Percentiles rank a stretch among this genome's conserved stretches.
Conservation (phyloP, 331 rosid species). For the Spiraea crenata region DNA sequence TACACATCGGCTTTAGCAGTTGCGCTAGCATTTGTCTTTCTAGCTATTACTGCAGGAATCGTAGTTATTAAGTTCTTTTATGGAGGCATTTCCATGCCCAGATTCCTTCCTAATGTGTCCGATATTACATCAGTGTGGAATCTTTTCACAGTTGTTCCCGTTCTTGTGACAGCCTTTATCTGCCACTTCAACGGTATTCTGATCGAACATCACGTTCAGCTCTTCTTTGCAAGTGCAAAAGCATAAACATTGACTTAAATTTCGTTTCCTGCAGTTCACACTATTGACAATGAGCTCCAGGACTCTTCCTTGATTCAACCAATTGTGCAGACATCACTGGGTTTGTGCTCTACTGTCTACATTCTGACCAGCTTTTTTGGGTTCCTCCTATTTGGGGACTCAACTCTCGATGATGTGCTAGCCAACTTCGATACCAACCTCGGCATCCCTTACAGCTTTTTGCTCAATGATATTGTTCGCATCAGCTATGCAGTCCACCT, state of each 20-base stretch:
- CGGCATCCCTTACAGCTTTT: slow-evolving; percentile 56
- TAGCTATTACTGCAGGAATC: slow-evolving; percentile 66
- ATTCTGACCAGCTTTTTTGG: slow-evolving; percentile 67
- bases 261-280: slow-evolving; percentile 50
- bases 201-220: neutral
- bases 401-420: slow-evolving; percentile 61
- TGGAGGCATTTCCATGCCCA: slow-evolving; percentile 52
- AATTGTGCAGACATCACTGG: slow-evolving; percentile 53
- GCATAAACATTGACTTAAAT: neutral
- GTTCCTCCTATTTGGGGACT: slow-evolving; percentile 64
- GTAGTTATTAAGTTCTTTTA: slow-evolving; percentile 41
- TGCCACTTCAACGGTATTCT: slow-evolving; percentile 66
- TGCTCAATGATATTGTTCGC: slow-evolving; percentile 56
- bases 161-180: slow-evolving; percentile 72
- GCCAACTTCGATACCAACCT: slow-evolving; percentile 69
- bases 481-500: slow-evolving; percentile 69
- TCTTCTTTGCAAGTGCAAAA: slow-evolving; percentile 7
- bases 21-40: slow-evolving; percentile 61
- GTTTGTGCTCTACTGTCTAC: slow-evolving; percentile 49
- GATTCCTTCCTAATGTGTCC: slow-evolving; percentile 51
- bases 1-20: slow-evolving; percentile 61
- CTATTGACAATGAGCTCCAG: slow-evolving; percentile 53
- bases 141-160: slow-evolving; percentile 71
- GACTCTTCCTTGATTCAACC: slow-evolving; percentile 51
- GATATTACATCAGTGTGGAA: slow-evolving; percentile 54